Conservation (phyloP, 805 yeast species). For the Limtongia smithiae region DNA sequence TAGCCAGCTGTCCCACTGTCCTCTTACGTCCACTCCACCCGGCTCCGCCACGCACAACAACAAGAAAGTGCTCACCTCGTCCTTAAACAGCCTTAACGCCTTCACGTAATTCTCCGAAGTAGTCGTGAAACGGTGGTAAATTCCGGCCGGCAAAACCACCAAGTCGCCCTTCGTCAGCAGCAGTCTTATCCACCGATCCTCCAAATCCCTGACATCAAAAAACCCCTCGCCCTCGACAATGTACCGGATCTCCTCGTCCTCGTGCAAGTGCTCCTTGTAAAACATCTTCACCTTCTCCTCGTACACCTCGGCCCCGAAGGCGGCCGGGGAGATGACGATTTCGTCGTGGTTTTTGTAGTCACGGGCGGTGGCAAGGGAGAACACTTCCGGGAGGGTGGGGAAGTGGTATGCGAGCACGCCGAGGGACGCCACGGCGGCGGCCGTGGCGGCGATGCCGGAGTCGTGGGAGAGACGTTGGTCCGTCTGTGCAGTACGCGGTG, state of each 20-base stretch:
- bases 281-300: constrained; percentile 56
- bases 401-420: constrained; percentile 34
- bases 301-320: constrained; percentile 58
- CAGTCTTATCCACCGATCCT: constrained; percentile 74
- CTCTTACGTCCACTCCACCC: too few relatives aligned
- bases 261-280: constrained; percentile 65
- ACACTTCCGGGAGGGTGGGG: constrained; percentile 51
- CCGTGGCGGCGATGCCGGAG: constrained; percentile 10
- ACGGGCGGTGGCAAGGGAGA: constrained; percentile 64
- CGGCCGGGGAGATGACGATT: constrained; percentile 55
- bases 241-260: constrained; percentile 94
- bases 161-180: constrained; percentile 61
- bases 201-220: constrained; percentile 74
- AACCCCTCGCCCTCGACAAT: constrained; percentile 85
- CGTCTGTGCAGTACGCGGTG: constrained; percentile 3
- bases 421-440: constrained; percentile 8
- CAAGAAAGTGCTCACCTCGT: constrained; percentile 45
- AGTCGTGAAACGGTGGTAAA: constrained; percentile 88
- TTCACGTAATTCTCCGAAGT: constrained; percentile 58
- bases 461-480: constrained; percentile 25
- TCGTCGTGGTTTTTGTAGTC: constrained; percentile 76
- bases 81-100: constrained; percentile 82
- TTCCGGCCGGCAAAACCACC: constrained; percentile 71
- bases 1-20: too few relatives aligned
- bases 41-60: neutral